Evolutionary conservation across 768 basidiomycete genomes (phyloP).

Genomic region (Leccinum rimulosum): DNA sequence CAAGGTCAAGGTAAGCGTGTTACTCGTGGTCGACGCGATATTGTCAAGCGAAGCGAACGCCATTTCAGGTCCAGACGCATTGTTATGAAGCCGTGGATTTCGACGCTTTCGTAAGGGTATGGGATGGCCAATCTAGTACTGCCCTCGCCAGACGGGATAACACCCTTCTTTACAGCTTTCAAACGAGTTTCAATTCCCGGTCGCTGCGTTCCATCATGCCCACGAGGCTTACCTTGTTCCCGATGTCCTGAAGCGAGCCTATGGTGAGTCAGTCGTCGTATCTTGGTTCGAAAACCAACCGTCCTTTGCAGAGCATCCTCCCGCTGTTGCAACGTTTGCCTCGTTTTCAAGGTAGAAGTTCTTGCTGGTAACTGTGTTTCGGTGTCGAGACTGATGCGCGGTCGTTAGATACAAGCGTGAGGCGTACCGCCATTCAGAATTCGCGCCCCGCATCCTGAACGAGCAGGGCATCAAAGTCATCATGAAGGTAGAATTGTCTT

Average conservation of each 20-base stretch:
- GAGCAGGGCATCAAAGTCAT: slow-evolving; percentile 48
- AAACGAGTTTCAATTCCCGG: slow-evolving; percentile 78
- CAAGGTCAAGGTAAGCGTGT: slow-evolving; percentile 57
- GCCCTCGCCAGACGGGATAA: neutral
- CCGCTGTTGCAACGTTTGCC: slow-evolving; percentile 73
- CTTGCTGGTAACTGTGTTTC: neutral
- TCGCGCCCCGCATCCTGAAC: slow-evolving; percentile 51
- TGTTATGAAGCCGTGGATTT: slow-evolving; percentile 68
- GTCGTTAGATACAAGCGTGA: slow-evolving; percentile 54
- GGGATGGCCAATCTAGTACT: slow-evolving; percentile 15
- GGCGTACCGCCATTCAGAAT: slow-evolving; percentile 54
- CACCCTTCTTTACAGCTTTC: slow-evolving; percentile 44
- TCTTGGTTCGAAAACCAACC: neutral
- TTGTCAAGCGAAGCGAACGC: neutral
- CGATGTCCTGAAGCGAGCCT: slow-evolving; percentile 66
- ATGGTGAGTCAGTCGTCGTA: slow-evolving; percentile 36
- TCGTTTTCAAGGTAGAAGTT: slow-evolving; percentile 41
- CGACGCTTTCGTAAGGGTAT: slow-evolving; percentile 62
- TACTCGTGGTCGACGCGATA: no score
- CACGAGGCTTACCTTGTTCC: slow-evolving; percentile 83
- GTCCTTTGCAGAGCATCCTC: slow-evolving; percentile 41
- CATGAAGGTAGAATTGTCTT: slow-evolving; percentile 42
- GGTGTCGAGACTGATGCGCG: neutral
- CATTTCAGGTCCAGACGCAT: slow-evolving; percentile 42
- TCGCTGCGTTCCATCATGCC: slow-evolving; percentile 78